A percentile compares a stretch with the other conserved stretches of the same genome.
These are phyloP conservation scores for Globisporangium paddicum DNA, from an alignment of 352 stramenopile genomes.

Conservation along the genomic window DNA sequence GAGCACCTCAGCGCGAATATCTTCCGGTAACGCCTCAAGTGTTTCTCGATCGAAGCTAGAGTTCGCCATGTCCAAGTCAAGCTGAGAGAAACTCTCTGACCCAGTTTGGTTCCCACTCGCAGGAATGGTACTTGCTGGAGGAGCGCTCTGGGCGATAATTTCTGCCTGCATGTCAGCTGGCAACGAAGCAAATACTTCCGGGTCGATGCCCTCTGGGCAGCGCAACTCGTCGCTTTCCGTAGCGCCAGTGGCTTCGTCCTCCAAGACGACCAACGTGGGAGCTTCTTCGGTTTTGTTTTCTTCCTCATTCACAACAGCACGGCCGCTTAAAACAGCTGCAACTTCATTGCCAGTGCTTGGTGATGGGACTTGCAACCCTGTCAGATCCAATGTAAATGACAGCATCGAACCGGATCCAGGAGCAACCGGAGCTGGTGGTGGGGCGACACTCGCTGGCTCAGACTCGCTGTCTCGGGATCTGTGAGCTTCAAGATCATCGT, in stretches of 20 bases:
- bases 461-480: background rate
- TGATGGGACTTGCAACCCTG: conserved; percentile 31
- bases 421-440: conserved; percentile 29
- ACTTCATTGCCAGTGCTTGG: background rate
- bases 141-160: conserved; percentile 83
- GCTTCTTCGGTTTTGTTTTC: conserved; percentile 23
- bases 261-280: background rate
- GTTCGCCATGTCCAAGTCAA: conserved; percentile 82
- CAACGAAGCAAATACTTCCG: conserved; percentile 95
- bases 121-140: conserved; percentile 22
- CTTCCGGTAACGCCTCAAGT: conserved; percentile 94
- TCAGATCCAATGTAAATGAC: conserved; percentile 82
- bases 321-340: background rate
- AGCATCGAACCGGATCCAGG: conserved; percentile 44
- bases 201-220: conserved; percentile 95
- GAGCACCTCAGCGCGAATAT: conserved; percentile 96
- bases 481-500: conserved; percentile 11
- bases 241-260: background rate
- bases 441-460: conserved; percentile 8
- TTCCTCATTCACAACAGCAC: background rate
- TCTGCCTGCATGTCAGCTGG: conserved; percentile 97
- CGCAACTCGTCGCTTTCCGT: conserved; percentile 18
- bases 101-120: conserved; percentile 15
- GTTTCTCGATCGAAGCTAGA: conserved; percentile 94
- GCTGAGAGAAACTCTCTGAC: conserved; percentile 69